Conservation (phyloP, 345 rosid species). For the Kandelia obovata region DNA sequence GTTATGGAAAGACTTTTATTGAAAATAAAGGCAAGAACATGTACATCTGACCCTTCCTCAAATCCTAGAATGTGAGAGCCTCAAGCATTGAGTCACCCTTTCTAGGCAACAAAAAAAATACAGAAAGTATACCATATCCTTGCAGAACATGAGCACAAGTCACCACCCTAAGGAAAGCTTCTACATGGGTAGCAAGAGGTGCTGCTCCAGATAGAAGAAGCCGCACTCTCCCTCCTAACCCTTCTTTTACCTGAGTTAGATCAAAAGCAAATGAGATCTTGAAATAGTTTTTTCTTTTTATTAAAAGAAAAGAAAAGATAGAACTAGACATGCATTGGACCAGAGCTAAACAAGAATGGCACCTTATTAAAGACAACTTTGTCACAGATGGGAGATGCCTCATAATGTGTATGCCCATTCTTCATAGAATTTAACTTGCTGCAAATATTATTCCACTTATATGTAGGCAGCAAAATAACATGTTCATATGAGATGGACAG, state of each 20-base stretch:
- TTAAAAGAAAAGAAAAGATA: too few relatives aligned
- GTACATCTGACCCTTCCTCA: too few relatives aligned
- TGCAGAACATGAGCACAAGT: conserved; percentile 94
- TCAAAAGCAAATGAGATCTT: conserved; percentile 5
- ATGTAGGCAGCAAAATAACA: too few relatives aligned
- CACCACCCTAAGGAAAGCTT: conserved; percentile 86
- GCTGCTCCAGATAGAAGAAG: conserved; percentile 93
- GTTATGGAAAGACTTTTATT: too few relatives aligned
- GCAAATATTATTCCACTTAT: conserved; percentile 11
- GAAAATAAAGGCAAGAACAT: too few relatives aligned
- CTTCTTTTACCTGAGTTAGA: conserved; percentile 71
- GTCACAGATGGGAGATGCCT: conserved; percentile 85
- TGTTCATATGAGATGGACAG: too few relatives aligned
- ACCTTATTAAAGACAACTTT: conserved; percentile 89
- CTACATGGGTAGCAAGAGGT: conserved; percentile 83
- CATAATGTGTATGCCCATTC: conserved; percentile 54
- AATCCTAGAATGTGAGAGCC: too few relatives aligned
- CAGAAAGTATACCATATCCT: conserved; percentile 77
- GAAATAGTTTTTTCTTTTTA: background rate
- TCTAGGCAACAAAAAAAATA: background rate
- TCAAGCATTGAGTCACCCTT: too few relatives aligned
- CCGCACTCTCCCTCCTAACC: conserved; percentile 88
- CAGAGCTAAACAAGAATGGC: background rate
- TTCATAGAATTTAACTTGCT: conserved; percentile 68
- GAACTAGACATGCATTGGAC: too few relatives aligned